Evolutionary conservation across 345 rosid species (phyloP).

Genomic region (Schrenkiella parvula): DNA sequence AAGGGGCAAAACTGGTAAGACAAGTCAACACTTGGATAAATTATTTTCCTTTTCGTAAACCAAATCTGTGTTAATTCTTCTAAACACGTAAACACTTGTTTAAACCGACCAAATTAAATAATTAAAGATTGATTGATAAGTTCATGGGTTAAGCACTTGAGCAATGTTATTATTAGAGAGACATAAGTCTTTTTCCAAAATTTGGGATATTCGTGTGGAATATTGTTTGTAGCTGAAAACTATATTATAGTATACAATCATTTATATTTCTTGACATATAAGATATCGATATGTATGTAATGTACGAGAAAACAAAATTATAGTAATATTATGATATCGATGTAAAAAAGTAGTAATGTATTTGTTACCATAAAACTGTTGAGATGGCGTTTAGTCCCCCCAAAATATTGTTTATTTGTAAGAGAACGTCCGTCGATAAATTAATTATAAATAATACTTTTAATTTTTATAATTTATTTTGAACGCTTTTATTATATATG

Average conservation of each 20-base stretch:
- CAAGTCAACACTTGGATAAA: background rate
- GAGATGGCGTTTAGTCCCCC: background rate
- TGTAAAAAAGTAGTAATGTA: no score
- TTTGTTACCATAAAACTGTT: background rate
- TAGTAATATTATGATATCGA: no score
- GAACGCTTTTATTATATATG: no score
- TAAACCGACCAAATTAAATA: slow-evolving; percentile 15
- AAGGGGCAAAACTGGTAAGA: slow-evolving; percentile 1
- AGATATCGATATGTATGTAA: background rate
- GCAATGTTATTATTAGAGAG: background rate
- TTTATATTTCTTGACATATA: background rate
- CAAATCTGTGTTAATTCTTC: background rate
- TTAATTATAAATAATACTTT: no score
- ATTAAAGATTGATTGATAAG: slow-evolving; percentile 10
- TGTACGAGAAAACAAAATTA: no score
- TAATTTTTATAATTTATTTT: no score
- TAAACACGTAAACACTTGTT: slow-evolving; percentile 31
- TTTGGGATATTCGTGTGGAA: background rate
- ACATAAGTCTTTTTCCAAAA: background rate
- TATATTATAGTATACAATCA: background rate
- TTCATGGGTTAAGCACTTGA: background rate
- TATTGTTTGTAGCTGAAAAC: background rate
- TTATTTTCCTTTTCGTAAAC: background rate
- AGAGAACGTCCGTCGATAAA: background rate
- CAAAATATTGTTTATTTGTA: background rate